Evolutionary conservation across 345 rosid genomes (phyloP).

Genomic region (Eucalyptus curtisii): DNA sequence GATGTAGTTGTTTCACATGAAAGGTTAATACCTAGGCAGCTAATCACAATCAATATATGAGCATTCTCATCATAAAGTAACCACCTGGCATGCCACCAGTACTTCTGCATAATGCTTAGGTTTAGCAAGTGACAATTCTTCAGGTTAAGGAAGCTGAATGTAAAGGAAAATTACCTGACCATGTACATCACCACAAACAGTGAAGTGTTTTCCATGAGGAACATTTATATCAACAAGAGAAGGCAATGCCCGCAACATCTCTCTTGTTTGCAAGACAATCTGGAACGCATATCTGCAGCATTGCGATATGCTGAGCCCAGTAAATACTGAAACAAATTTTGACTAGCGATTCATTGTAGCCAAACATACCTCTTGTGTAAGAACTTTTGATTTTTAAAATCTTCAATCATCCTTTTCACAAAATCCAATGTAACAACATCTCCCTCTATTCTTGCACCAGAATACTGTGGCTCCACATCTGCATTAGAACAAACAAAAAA

Average conservation of each 20-base stretch:
- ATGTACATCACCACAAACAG: constrained; percentile 98
- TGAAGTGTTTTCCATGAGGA: constrained; percentile 63
- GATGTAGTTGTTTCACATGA: not conserved
- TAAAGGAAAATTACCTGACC: constrained; percentile 66
- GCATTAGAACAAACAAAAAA: not conserved
- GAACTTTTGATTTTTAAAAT: constrained; percentile 79
- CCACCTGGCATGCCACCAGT: not conserved
- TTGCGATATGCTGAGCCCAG: not conserved
- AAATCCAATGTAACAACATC: constrained; percentile 81
- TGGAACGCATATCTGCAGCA: constrained; percentile 81
- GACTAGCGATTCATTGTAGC: not conserved
- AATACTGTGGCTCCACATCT: constrained; percentile 97
- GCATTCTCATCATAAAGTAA: not conserved
- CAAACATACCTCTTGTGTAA: constrained; percentile 68
- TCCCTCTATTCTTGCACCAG: constrained; percentile 91
- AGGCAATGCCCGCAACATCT: constrained; percentile 63
- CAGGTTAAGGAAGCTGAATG: not conserved
- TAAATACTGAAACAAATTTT: not conserved
- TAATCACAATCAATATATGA: not conserved
- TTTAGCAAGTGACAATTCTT: not conserved
- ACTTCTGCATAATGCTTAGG: not conserved
- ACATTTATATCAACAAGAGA: constrained; percentile 76
- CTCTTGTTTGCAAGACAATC: constrained; percentile 76
- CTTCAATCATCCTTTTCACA: constrained; percentile 91
- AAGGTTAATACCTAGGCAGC: not conserved